Evolutionary conservation across 495 filamentous ascomycete genomes (phyloP).

Genomic region (Penicillium paradoxum): DNA sequence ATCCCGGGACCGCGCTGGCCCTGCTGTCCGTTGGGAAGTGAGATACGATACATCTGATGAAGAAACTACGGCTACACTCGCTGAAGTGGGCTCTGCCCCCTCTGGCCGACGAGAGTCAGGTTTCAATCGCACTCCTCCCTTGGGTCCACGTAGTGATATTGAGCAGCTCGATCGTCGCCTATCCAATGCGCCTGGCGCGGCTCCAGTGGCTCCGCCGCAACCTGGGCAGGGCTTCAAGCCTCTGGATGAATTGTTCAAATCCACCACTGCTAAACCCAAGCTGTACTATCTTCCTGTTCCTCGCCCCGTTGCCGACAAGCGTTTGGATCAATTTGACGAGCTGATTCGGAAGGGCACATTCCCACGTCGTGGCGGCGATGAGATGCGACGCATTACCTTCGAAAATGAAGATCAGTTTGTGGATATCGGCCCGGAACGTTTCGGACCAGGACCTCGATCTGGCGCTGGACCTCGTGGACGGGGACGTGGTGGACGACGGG

Average conservation of each 20-base stretch:
- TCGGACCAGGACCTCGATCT: constrained; percentile 34
- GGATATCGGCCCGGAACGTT: constrained; percentile 63
- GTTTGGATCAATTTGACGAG: constrained; percentile 61
- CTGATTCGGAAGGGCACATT: constrained; percentile 44
- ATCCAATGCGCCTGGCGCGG: constrained; percentile 14
- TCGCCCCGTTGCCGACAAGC: constrained; percentile 48
- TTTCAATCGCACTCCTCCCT: constrained; percentile 32
- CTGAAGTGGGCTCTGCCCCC: constrained; percentile 40
- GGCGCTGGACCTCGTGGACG: constrained; percentile 28
- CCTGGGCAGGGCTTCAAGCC: constrained; percentile 50
- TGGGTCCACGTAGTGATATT: constrained; percentile 32
- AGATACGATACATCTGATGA: constrained; percentile 59
- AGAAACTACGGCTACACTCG: constrained; percentile 50
- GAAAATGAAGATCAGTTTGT: constrained; percentile 66
- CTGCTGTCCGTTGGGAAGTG: constrained; percentile 62
- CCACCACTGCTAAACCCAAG: constrained; percentile 62
- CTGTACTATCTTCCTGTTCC: constrained; percentile 59
- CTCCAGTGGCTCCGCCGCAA: constrained; percentile 16
- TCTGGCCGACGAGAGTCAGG: constrained; percentile 22
- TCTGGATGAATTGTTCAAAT: constrained; percentile 59
- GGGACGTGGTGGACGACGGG: constrained; percentile 30
- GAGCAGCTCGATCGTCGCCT: constrained; percentile 20
- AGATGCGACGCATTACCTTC: constrained; percentile 73
- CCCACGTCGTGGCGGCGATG: constrained; percentile 49
- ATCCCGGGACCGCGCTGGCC: constrained; percentile 41